Base-by-base conservation (phyloP, 1,284 basidiomycete genomes). In the Austroboletus novae-zelandiae region DNA sequence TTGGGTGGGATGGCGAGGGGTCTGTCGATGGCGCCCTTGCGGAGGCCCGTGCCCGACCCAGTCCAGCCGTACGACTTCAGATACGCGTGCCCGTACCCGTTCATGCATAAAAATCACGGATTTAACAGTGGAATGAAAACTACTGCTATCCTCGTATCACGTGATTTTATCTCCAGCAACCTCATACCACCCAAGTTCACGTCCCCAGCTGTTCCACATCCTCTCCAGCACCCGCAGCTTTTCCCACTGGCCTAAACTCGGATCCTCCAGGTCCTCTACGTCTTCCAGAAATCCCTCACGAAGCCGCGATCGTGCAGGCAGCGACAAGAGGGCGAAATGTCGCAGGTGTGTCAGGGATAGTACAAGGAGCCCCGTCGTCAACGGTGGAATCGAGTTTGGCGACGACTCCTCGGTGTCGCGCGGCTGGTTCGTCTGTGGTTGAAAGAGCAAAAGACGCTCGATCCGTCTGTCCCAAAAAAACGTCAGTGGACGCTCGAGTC, bases 131-230 rank as follows among this genome's bases (percentile, higher is more conserved):
- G n/a, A n/a, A n/a, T n/a, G n/a, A n/a, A n/a, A n/a, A n/a, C n/a
- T n/a, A n/a, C n/a, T n/a, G n/a, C n/a, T n/a, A n/a, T n/a, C 15
- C 10, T 35, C 13, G 9, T 13, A 37, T 57, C 59, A 59, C 57
- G 50, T 60, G 57, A 35, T 31, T 27, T 30, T 4, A 42, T n/a
- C 23, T 17, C 29, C 9, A 37, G 58, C 68, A 9, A 59, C 52
- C 32, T 58, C 56, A 17, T 65, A 61, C 86, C 85, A 87, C 23
- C 79, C 82, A 7, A 89, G 70, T 27, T 74, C 65, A 11, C 62
- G 68, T 1, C 87, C 83, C 92, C 93, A 97, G 52, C 81, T 86
- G 55, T 88, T 82, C 94, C 94, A 97, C 84, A 97, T 96, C 57
- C 94, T 74, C 55, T 94, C 84, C 5, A 97, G 76, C 5, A 94